Conservation (phyloP, 2,329 filamentous ascomycete species). For the Ascochyta lentis region DNA sequence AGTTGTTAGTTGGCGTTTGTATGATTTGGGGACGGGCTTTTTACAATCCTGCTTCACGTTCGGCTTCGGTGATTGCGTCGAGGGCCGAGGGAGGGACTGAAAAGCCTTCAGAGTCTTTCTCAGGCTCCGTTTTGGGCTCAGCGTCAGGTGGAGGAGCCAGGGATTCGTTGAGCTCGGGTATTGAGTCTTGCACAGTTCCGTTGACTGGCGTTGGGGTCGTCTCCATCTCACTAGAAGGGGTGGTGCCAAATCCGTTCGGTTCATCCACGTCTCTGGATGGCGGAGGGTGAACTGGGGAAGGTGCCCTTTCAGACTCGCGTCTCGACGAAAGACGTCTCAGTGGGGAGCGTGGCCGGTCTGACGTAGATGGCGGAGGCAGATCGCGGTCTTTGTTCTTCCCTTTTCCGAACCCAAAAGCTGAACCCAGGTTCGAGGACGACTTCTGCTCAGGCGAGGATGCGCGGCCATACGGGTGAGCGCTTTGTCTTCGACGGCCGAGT, state of each 20-base stretch:
- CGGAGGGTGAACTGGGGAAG: slow-evolving; percentile 43
- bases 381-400: slow-evolving; percentile 69
- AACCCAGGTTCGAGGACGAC: slow-evolving; percentile 61
- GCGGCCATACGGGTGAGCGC: slow-evolving; percentile 49
- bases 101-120: slow-evolving; percentile 77
- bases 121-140: slow-evolving; percentile 44
- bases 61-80: slow-evolving; percentile 70
- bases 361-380: slow-evolving; percentile 27
- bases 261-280: slow-evolving; percentile 33
- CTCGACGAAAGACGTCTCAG: slow-evolving; percentile 38
- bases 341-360: slow-evolving; percentile 45
- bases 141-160: slow-evolving; percentile 36
- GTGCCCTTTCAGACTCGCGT: slow-evolving; percentile 40
- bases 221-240: slow-evolving; percentile 24
- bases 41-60: slow-evolving; percentile 64
- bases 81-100: slow-evolving; percentile 71
- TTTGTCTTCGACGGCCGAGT: slow-evolving; percentile 47
- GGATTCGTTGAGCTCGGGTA: slow-evolving; percentile 48
- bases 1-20: slow-evolving; percentile 5
- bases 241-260: slow-evolving; percentile 42
- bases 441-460: slow-evolving; percentile 59
- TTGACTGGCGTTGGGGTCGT: slow-evolving; percentile 36
- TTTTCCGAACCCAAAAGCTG: slow-evolving; percentile 68
- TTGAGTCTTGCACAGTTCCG: slow-evolving; percentile 41
- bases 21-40: neutral